Evolutionary conservation across 257 asterid species (phyloP).

Genomic region (Salvia splendens): DNA sequence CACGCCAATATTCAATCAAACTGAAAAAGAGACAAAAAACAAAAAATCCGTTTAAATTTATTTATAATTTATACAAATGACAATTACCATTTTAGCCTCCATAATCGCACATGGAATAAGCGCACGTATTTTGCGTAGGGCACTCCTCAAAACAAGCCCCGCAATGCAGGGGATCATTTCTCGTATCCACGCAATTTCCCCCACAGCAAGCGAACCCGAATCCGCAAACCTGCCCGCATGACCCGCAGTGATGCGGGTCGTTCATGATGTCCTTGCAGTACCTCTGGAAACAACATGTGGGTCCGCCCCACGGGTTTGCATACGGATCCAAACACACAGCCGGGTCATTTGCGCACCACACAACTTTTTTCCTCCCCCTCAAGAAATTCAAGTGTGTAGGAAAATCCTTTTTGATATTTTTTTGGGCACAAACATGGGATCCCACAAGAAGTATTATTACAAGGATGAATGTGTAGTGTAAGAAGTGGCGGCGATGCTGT

Average conservation of each 20-base stretch:
- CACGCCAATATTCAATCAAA: not conserved
- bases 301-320: conserved; percentile 50
- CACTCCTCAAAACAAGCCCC: conserved; percentile 54
- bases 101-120: conserved; percentile 55
- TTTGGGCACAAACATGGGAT: conserved; percentile 26
- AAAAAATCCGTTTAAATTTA: not conserved
- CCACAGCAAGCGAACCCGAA: conserved; percentile 48
- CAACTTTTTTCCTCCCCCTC: conserved; percentile 34
- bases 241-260: conserved; percentile 47
- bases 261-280: conserved; percentile 43
- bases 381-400: conserved; percentile 41
- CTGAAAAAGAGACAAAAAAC: not conserved
- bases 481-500: not conserved
- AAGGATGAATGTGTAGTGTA: not conserved
- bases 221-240: conserved; percentile 48
- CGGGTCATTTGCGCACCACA: conserved; percentile 44
- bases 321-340: conserved; percentile 36
- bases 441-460: not conserved
- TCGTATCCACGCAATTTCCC: conserved; percentile 44
- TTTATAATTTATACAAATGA: not conserved
- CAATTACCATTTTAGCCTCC: conserved; percentile 34
- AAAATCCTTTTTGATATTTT: conserved; percentile 12
- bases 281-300: conserved; percentile 45
- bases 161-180: conserved; percentile 42
- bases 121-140: conserved; percentile 32